Percentiles rank a stretch among this genome's conserved stretches.
Evolutionary conservation across 78 protist genomes (phyloP).

Genomic region (Guillardia theta): DNA sequence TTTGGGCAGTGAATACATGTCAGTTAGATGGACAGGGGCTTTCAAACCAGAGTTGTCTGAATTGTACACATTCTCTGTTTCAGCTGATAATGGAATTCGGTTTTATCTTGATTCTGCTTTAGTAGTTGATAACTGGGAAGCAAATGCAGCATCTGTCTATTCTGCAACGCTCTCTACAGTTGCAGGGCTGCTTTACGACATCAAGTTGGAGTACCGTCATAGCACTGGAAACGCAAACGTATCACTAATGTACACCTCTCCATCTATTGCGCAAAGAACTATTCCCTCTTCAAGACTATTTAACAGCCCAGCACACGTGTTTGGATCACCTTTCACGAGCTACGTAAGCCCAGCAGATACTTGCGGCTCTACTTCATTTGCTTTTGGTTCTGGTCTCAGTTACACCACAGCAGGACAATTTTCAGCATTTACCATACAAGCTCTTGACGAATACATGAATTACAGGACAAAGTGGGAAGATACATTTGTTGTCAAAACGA

Average conservation of each 20-base stretch:
- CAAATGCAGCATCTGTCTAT: background rate
- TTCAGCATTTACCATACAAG: constrained; percentile 6
- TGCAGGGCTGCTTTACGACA: background rate
- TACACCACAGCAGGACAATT: background rate
- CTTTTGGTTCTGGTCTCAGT: background rate
- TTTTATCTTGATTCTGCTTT: background rate
- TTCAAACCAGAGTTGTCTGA: constrained; percentile 38
- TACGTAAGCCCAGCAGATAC: constrained; percentile 28
- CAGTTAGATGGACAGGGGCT: constrained; percentile 17
- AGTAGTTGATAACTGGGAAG: constrained; percentile 11
- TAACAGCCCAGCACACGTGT: constrained; percentile 11
- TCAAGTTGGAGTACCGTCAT: constrained; percentile 33
- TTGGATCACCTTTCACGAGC: background rate
- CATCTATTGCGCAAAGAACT: background rate
- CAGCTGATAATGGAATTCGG: background rate
- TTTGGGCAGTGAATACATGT: constrained; percentile 27
- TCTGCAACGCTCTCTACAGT: background rate
- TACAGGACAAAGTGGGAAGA: constrained; percentile 30
- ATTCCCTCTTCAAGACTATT: constrained; percentile 14
- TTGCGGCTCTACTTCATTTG: background rate
- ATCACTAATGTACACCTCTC: background rate
- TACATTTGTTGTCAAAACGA: background rate
- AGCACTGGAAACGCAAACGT: background rate
- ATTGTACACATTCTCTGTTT: background rate
- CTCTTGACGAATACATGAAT: constrained; percentile 1